phyloP scores from a whole-genome alignment of 2,329 filamentous ascomycete genomes.

The Aureobasidium sp. region DNA sequence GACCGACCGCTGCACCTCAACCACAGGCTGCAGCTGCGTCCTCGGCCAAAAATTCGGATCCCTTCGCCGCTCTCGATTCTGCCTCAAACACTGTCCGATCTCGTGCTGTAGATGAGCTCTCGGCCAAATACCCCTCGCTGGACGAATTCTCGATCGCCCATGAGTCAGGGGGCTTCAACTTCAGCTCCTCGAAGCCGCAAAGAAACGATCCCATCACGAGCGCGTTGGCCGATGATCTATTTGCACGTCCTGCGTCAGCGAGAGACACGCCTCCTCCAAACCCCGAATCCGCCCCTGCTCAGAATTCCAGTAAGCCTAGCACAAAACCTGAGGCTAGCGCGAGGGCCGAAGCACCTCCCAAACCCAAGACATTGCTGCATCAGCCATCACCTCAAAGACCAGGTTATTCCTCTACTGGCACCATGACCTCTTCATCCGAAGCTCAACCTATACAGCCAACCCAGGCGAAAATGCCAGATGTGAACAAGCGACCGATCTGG shows the following conservation, averaged over 20 bases:
- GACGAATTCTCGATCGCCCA: conserved; percentile 89
- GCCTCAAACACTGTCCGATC: conserved; percentile 41
- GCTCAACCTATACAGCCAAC: conserved; percentile 34
- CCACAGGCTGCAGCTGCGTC: conserved; percentile 39
- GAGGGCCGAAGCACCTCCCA: not conserved
- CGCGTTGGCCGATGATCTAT: conserved; percentile 76
- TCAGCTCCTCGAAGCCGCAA: conserved; percentile 30
- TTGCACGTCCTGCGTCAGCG: conserved; percentile 36
- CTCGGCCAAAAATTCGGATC: conserved; percentile 63
- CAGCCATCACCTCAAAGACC: conserved; percentile 41
- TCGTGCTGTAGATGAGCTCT: conserved; percentile 65
- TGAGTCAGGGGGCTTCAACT: conserved; percentile 81
- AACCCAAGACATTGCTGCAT: conserved; percentile 28
- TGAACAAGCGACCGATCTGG: conserved; percentile 42
- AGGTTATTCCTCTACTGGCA: conserved; percentile 61
- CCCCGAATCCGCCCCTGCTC: not conserved
- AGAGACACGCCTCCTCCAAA: not conserved
- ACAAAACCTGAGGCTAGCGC: not conserved
- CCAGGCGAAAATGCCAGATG: conserved; percentile 32
- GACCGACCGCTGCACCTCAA: conserved; percentile 50
- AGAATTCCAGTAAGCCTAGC: not conserved
- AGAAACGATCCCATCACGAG: conserved; percentile 62
- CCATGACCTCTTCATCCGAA: conserved; percentile 60
- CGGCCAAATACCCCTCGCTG: conserved; percentile 76
- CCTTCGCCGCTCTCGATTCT: conserved; percentile 82